A percentile compares a stretch with the other conserved stretches of the same genome.
Conservation (phyloP, 202 grass and related monocot genomes). For the Panicum hallii region DNA sequence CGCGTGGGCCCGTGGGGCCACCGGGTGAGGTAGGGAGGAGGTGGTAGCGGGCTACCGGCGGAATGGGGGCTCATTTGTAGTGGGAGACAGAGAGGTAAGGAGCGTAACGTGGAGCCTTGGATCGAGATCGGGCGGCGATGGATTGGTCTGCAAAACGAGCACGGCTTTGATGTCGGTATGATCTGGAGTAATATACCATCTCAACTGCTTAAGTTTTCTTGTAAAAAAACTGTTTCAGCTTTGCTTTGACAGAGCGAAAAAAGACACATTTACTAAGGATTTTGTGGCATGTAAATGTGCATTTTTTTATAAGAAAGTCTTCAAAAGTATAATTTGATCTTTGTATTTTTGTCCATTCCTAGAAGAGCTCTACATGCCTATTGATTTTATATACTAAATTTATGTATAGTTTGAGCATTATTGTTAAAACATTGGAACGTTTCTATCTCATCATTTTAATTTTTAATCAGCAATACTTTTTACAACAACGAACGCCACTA, state of each 20-base stretch:
- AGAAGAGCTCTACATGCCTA: no score
- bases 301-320: no score
- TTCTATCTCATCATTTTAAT: background rate
- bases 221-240: no score
- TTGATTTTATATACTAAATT: no score
- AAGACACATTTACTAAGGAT: background rate
- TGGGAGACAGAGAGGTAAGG: constrained; percentile 10
- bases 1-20: background rate
- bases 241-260: no score
- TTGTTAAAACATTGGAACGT: background rate
- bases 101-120: background rate
- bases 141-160: background rate
- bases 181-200: background rate
- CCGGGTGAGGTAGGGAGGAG: no score
- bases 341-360: no score
- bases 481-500: background rate
- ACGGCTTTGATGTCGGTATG: constrained; percentile 10
- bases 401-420: background rate
- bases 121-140: constrained; percentile 8
- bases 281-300: background rate
- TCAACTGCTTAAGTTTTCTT: no score
- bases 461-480: background rate
- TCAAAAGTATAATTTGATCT: no score
- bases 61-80: background rate
- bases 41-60: background rate